A percentile compares a stretch with the other conserved stretches of the same genome.
These are phyloP conservation scores for Candida sp. DNA, from an alignment of 1,139 yeast species.

Conservation along the genomic window DNA sequence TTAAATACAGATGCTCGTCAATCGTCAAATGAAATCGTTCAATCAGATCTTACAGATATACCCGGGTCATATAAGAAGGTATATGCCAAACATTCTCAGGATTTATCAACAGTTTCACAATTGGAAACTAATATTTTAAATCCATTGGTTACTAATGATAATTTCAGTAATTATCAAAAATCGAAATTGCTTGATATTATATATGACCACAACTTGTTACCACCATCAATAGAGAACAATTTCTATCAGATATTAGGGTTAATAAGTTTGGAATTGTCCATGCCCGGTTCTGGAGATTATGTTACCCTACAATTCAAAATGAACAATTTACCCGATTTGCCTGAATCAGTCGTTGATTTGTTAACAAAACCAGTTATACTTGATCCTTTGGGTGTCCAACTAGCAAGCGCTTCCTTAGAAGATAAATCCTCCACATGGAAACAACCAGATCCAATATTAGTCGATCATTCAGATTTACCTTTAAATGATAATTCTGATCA, in stretches of 20 bases:
- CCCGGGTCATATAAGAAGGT: conserved; percentile 24
- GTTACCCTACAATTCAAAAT: conserved; percentile 39
- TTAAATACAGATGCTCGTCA: conserved; percentile 9
- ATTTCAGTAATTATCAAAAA: conserved; percentile 30
- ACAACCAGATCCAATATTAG: conserved; percentile 15
- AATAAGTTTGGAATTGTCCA: conserved; percentile 37
- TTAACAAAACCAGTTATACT: conserved; percentile 9
- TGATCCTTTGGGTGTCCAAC: conserved; percentile 18
- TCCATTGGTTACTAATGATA: conserved; percentile 23
- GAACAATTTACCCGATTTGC: conserved; percentile 33
- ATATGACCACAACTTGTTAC: conserved; percentile 36
- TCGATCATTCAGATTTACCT: conserved; percentile 16
- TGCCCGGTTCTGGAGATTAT: conserved; percentile 40
- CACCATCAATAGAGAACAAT: conserved; percentile 25
- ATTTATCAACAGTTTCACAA: conserved; percentile 24
- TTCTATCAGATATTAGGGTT: conserved; percentile 37
- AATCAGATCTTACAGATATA: conserved; percentile 13
- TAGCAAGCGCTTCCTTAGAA: conserved; percentile 5
- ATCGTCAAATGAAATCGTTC: conserved; percentile 3
- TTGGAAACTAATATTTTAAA: conserved; percentile 28
- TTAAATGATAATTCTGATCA: conserved; percentile 10
- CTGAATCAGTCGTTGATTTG: conserved; percentile 17
- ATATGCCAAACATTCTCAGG: conserved; percentile 15
- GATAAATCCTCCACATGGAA: background rate
- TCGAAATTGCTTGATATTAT: conserved; percentile 31